Conservation (phyloP, 129 eudicot species). For the Helianthus annuus region HanXRQr2.0-SUNRISE NC_035436.2:149056915-149057414, state of each 20-base stretch:
- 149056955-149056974: neutral
- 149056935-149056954: neutral
- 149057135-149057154: neutral
- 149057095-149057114: neutral
- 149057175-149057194: neutral
- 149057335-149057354: too few species aligned
- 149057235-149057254: too few species aligned
- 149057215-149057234: neutral
- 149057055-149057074: neutral
- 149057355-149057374: too few species aligned
- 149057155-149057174: neutral
- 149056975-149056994: neutral
- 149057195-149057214: neutral
- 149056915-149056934: neutral
- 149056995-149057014: neutral
- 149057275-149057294: too few species aligned
- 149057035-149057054: neutral
- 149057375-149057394: too few species aligned
- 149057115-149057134: neutral
- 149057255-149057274: too few species aligned
- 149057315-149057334: too few species aligned
- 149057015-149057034: neutral
- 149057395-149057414: too few species aligned
- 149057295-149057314: too few species aligned
- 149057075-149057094: neutral